These are phyloP conservation scores for Mycena indigotica DNA, from an alignment of 768 basidiomycete genomes.

Conservation along the genomic window DNA sequence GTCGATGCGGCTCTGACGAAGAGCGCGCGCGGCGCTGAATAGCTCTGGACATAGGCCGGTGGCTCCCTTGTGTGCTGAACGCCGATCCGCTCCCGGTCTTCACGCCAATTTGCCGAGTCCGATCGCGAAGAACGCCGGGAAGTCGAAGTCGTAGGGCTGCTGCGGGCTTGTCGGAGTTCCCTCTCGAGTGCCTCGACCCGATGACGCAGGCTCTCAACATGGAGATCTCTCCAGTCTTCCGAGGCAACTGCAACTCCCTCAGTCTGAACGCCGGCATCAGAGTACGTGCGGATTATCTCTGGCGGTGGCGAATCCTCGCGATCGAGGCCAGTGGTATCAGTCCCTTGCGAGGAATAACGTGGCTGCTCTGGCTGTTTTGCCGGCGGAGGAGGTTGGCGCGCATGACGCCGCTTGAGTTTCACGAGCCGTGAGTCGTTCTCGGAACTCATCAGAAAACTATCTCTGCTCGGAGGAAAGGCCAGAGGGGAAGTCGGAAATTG, in stretches of 20 bases:
- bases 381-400: neutral
- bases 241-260: neutral
- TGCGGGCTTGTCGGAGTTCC: constrained; percentile 7
- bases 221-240: no score
- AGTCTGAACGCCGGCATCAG: neutral
- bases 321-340: constrained; percentile 7
- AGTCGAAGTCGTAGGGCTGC: neutral
- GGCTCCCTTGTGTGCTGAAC: neutral
- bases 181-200: constrained; percentile 16
- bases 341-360: constrained; percentile 6
- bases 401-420: constrained; percentile 7
- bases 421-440: neutral
- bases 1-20: neutral
- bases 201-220: constrained; percentile 10
- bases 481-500: no score
- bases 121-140: neutral
- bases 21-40: neutral
- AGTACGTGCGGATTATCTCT: neutral
- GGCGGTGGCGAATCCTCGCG: neutral
- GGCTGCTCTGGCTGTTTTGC: neutral
- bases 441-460: neutral
- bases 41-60: neutral
- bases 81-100: neutral
- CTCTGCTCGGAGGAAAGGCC: neutral
- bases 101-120: neutral